A percentile compares a stretch with the other conserved stretches of the same genome.
Evolutionary conservation across 345 rosid genomes (phyloP).

Genomic region (Melaleuca quinquenervia): DNA sequence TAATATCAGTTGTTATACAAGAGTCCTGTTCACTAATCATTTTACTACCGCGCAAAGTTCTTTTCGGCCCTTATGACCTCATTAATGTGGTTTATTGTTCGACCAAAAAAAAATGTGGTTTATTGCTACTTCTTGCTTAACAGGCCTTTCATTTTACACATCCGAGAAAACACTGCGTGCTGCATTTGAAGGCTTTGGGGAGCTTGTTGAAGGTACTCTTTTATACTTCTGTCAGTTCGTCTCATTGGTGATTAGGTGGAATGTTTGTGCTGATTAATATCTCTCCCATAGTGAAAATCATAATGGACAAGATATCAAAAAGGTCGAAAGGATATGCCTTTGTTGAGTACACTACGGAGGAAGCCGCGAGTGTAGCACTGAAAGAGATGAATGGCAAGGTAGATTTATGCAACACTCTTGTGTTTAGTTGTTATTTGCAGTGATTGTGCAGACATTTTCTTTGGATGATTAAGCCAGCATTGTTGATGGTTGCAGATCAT

Average conservation of each 20-base stretch:
- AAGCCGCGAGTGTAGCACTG: conserved; percentile 78
- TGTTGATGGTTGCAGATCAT: conserved; percentile 59
- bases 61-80: neutral
- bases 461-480: neutral
- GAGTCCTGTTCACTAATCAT: neutral
- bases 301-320: conserved; percentile 97
- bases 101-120: too few species aligned
- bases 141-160: conserved; percentile 91
- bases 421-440: neutral
- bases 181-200: conserved; percentile 88
- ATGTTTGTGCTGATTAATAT: neutral
- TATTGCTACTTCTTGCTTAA: neutral
- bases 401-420: neutral
- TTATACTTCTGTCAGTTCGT: neutral
- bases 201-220: conserved; percentile 68
- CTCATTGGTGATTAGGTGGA: neutral
- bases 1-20: neutral
- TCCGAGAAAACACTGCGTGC: conserved; percentile 88
- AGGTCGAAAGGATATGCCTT: conserved; percentile 94
- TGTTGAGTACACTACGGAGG: conserved; percentile 82
- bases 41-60: neutral
- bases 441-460: neutral
- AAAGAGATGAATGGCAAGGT: conserved; percentile 98
- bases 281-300: conserved; percentile 49
- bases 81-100: neutral